A percentile compares a stretch with the other conserved stretches of the same genome.
Evolutionary conservation across 2,329 filamentous ascomycete genomes (phyloP).

Genomic region (Curvularia sp.): DNA sequence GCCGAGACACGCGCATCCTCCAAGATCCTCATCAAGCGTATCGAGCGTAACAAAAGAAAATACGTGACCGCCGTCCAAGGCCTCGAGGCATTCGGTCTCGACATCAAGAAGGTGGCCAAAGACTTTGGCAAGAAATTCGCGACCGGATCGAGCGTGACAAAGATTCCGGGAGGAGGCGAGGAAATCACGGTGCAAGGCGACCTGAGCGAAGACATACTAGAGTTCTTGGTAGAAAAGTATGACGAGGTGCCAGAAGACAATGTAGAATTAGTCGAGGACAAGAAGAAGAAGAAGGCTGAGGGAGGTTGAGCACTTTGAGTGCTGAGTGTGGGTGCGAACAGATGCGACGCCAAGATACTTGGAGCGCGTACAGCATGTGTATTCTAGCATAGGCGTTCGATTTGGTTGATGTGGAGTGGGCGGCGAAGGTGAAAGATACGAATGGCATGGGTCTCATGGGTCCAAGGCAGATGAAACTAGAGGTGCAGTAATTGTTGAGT

Average conservation of each 20-base stretch:
- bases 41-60: slow-evolving; percentile 98
- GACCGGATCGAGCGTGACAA: slow-evolving; percentile 90
- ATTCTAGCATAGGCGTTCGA: slow-evolving; percentile 7
- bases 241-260: slow-evolving; percentile 92
- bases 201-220: slow-evolving; percentile 90
- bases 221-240: slow-evolving; percentile 89
- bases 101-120: slow-evolving; percentile 95
- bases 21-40: slow-evolving; percentile 90
- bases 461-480: not conserved
- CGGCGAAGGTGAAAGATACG: slow-evolving; percentile 1
- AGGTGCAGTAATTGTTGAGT: not conserved
- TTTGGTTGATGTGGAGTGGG: slow-evolving; percentile 1
- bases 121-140: slow-evolving; percentile 99
- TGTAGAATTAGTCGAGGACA: slow-evolving; percentile 92
- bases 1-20: slow-evolving; percentile 82
- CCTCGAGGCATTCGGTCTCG: slow-evolving; percentile 86
- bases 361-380: not conserved
- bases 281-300: slow-evolving; percentile 77
- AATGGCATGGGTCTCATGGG: not conserved
- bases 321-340: not conserved
- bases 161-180: slow-evolving; percentile 82
- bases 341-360: not conserved
- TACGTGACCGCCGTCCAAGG: slow-evolving; percentile 92
- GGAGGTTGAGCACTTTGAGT: slow-evolving; percentile 17
- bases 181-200: slow-evolving; percentile 99